Base-by-base conservation (phyloP, 108 stramenopile genomes). In the Schizochytrium sp. region DNA sequence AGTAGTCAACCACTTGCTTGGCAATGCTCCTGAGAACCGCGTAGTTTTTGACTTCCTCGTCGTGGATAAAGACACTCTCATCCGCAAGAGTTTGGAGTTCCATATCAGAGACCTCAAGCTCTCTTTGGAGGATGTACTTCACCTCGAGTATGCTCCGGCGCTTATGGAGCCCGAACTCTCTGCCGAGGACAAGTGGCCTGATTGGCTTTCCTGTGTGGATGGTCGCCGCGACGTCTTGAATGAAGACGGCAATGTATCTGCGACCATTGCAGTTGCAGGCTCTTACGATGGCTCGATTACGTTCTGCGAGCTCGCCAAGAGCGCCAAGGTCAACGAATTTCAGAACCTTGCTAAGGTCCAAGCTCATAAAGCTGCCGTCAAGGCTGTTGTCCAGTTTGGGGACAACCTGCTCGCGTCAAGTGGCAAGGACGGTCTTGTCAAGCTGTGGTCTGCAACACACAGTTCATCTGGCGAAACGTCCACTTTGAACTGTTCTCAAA, bases 131-230 rank as follows among this genome's bases (percentile, higher is more conserved):
- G 87, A 88, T 19, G 58, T 61, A 17, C 60, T 88, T 5, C 42
- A 88, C n/a, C 87, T 61, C 60, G 60, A 41, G 59, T 59, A 60
- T 42, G 58, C 87, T 13, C 87, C 87, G 19, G 87, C 76, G 76
- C 47, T 83, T 17, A 47, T 55, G 28, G 50, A 49, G 50, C 76
- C 76, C 15, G 76, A 83, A 1, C 53, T 83, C 50, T 55, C 50
- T 5, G 76, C 76, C 7, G 76, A 83, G 76, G 8, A 55, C 28
- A 55, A 83, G 28, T 83, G 76, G 76, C 76, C 76, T n/a, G 76
- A 83, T 53, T 83, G 76, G 76, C 47, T 83, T 88, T 42, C 46
- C 12, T 44, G 87, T 44, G 41, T 88, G 19, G 58, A 88, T 19
- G 87, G 60, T 12, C 44, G 58, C 46, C 59, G 76, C 50, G n/a